Base-by-base conservation (phyloP, 2,329 filamentous ascomycete species). In the Hysterium pulicare region DNA sequence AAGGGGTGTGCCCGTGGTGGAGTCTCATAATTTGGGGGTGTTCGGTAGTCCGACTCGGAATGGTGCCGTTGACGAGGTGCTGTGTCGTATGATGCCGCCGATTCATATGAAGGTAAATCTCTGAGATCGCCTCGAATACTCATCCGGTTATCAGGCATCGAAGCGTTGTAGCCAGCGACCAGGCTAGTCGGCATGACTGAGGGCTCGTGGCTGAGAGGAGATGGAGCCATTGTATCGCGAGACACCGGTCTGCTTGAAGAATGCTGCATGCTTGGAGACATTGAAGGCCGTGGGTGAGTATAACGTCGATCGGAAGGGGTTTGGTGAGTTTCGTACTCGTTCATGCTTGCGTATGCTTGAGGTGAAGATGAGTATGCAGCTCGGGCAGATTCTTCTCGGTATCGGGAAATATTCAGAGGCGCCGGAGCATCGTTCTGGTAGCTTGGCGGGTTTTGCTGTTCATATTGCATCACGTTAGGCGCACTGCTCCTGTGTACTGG, bases 401-500 rank as follows among this genome's bases (percentile, higher is more conserved):
- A 58, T 17, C 60, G 57, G 10, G 41, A 42, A 13, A 63, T 49
- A 41, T 55, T 63, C n/a, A 67, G 53, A 1, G 64, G 64, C 19
- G 63, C 56, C 0, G 62, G 64, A 5, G 58, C 53, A 40, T 64
- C 59, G 13, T 49, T 47, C 6, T 50, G 53, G 38, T 63, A 64
- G 19, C 37, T 46, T 31, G 49, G 54, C 6, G 51, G 41, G 9
- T 42, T 41, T 24, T 59, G 51, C 13, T 58, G 54, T 20, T 16
- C 38, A 16, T 42, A 37, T 11, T 38, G 38, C n/a, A 42, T 33
- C 22, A 64, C 20, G 2, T 59, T 61, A 16, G 58, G 56, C 10
- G 64, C 59, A 40, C 61, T 58, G 36, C 58, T 64, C 33, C 64
- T 54, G 41, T 69, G 67, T 34, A 62, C 58, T 4, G 66, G 66